A percentile compares a stretch with the other conserved stretches of the same genome.
Evolutionary conservation across 2,329 filamentous ascomycete genomes (phyloP).

Genomic region (Arthrobotrys pseudoclavata): DNA sequence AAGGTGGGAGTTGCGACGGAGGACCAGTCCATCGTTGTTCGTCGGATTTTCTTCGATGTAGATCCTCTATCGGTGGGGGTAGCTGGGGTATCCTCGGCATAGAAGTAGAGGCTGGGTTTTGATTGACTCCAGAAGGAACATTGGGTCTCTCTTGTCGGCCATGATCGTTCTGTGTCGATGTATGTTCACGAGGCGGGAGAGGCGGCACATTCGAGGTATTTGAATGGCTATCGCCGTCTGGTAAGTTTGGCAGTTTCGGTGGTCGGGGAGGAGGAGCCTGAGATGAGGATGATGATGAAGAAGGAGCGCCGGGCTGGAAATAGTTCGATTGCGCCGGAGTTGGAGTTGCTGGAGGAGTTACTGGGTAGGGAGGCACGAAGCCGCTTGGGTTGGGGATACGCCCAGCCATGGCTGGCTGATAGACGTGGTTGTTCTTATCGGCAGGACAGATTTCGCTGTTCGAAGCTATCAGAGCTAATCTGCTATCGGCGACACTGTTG

Average conservation of each 20-base stretch:
- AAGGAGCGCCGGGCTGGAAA: slow-evolving; percentile 25
- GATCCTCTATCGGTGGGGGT: slow-evolving; percentile 21
- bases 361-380: slow-evolving; percentile 55
- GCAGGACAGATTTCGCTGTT: neutral
- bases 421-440: slow-evolving; percentile 18
- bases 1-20: slow-evolving; percentile 10
- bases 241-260: slow-evolving; percentile 44
- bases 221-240: neutral
- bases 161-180: slow-evolving; percentile 2
- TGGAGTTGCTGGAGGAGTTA: slow-evolving; percentile 58
- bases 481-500: neutral
- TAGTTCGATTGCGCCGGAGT: slow-evolving; percentile 42
- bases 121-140: slow-evolving; percentile 3
- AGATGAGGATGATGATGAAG: slow-evolving; percentile 15
- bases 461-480: neutral
- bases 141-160: slow-evolving; percentile 16
- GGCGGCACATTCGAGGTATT: slow-evolving; percentile 28
- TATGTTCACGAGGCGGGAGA: slow-evolving; percentile 39
- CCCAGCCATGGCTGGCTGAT: slow-evolving; percentile 52
- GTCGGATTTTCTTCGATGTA: slow-evolving; percentile 42
- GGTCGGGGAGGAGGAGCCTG: slow-evolving; percentile 42
- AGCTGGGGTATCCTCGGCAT: slow-evolving; percentile 42
- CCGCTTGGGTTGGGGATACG: slow-evolving; percentile 38
- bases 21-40: slow-evolving; percentile 37
- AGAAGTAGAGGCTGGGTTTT: slow-evolving; percentile 45